Evolutionary conservation across 257 asterid species (phyloP), one percentile per base, ranked within the genome.

Genomic region (Jacaranda mimosifolia): DNA sequence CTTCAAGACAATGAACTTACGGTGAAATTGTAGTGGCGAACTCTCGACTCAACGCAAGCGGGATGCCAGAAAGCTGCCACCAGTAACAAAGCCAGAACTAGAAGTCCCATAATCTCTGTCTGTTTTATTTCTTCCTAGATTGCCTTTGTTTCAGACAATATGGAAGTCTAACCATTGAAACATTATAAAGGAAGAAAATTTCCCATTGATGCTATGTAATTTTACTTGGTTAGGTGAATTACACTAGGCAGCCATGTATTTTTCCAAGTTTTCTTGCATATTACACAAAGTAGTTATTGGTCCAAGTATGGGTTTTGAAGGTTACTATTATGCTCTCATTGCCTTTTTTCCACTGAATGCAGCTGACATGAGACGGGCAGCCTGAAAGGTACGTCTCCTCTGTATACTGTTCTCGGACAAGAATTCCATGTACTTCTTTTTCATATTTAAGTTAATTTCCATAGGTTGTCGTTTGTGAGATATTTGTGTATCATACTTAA

Each of bases 11-110:
- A 45, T 42, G 56, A 17, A 69, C 92, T 80, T 84, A 92, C 97
- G 14, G 40, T 80, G 85, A 92, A 92, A 69, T 83, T 81, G 87
- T 88, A 90, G 80, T 77, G 94, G 42, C 94, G 94, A 79, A 80
- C 81, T 14, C 51, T 32, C 1, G 96, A 84, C 57, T 84, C 86
- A 6, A 85, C 88, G 13, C 52, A 49, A 0, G 49, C 2, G 0
- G 88, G 81, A 71, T 70, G 76, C 18, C 14, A 39, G 42, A 80
- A 21, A 45, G 75, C 66, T 5, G 78, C 83, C 38, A 86, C 40
- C 3, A 88, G 81, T 14, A 85, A 9, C 32, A 84, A 57, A 42
- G 82, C 65, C 46, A 62, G 79, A 56, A 79, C 7, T 12, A 40
- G 49, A 38, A 36, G 70, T 12, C 67, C 82, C 87, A 84, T 78